A percentile compares a stretch with the other conserved stretches of the same genome.
Conservation (phyloP, 176 grass and related monocot genomes). For the Pontederia paniculata region DNA sequence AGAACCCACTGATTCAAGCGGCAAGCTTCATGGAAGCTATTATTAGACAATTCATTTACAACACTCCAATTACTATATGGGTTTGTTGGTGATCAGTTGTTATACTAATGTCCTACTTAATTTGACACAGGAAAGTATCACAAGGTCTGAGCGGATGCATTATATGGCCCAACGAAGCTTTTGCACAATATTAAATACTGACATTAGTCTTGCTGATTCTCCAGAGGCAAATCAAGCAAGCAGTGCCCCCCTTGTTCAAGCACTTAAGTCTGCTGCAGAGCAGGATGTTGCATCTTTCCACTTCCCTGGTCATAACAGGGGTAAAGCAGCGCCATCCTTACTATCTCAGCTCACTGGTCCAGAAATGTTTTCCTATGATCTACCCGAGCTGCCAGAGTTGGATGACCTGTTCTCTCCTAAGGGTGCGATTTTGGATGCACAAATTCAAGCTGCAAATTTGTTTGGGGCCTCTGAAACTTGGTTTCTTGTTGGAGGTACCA, state of each 20-base stretch:
- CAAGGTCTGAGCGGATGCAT: not conserved
- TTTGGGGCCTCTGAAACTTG: constrained; percentile 72
- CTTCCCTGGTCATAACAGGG: constrained; percentile 79
- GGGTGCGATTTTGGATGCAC: constrained; percentile 65
- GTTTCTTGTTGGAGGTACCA: constrained; percentile 78
- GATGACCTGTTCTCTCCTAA: constrained; percentile 78
- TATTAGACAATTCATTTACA: no score
- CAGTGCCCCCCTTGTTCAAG: constrained; percentile 42
- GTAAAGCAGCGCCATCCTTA: constrained; percentile 41
- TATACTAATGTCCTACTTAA: not conserved
- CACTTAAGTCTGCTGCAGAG: constrained; percentile 47
- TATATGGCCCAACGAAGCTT: constrained; percentile 7
- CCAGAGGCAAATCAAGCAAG: constrained; percentile 3
- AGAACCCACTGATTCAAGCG: no score
- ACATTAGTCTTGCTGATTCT: constrained; percentile 15
- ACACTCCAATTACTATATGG: no score
- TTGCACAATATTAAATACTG: not conserved
- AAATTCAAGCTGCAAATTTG: constrained; percentile 34
- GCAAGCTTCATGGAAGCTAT: no score
- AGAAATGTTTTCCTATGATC: constrained; percentile 39
- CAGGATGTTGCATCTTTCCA: constrained; percentile 72
- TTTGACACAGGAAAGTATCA: constrained; percentile 16
- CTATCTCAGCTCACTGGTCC: constrained; percentile 36
- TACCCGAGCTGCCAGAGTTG: constrained; percentile 69
- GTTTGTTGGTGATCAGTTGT: no score